Conservation (phyloP, 1,284 basidiomycete genomes). For the Flammula alnicola region DNA sequence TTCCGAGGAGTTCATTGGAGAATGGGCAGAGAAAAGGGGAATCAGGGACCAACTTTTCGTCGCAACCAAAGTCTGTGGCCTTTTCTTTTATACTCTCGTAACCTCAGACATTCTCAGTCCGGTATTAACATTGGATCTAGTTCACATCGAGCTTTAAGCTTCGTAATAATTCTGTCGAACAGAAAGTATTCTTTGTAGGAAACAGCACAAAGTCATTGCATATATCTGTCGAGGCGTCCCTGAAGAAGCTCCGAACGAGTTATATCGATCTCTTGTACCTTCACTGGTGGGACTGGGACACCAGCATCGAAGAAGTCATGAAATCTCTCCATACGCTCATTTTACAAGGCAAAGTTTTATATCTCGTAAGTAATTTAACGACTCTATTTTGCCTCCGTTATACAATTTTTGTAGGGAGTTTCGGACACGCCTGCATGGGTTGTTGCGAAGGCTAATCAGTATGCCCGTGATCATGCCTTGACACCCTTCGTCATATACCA, state of each 20-base stretch:
- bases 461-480: constrained; percentile 7
- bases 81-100: background rate
- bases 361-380: constrained; percentile 40
- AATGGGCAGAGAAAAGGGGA: constrained; percentile 48
- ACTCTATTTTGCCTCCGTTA: constrained; percentile 27
- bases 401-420: constrained; percentile 42
- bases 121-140: constrained; percentile 21
- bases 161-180: constrained; percentile 24
- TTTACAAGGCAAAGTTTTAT: constrained; percentile 50
- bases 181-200: constrained; percentile 49
- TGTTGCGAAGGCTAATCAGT: constrained; percentile 8
- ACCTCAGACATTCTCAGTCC: no score
- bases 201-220: constrained; percentile 53
- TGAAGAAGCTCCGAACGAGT: constrained; percentile 60
- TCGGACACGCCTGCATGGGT: constrained; percentile 9
- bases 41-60: constrained; percentile 4
- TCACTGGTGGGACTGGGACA: constrained; percentile 59
- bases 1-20: constrained; percentile 57
- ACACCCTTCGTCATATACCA: constrained; percentile 9
- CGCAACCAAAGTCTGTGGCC: constrained; percentile 1
- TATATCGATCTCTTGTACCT: constrained; percentile 61
- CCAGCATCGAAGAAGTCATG: constrained; percentile 62
- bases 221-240: constrained; percentile 47
- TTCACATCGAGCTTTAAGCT: constrained; percentile 37
- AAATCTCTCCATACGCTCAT: constrained; percentile 49